These are phyloP conservation scores for Fusarium subtropicale DNA, from an alignment of 2,329 filamentous ascomycete genomes.

Conservation along the genomic window DNA sequence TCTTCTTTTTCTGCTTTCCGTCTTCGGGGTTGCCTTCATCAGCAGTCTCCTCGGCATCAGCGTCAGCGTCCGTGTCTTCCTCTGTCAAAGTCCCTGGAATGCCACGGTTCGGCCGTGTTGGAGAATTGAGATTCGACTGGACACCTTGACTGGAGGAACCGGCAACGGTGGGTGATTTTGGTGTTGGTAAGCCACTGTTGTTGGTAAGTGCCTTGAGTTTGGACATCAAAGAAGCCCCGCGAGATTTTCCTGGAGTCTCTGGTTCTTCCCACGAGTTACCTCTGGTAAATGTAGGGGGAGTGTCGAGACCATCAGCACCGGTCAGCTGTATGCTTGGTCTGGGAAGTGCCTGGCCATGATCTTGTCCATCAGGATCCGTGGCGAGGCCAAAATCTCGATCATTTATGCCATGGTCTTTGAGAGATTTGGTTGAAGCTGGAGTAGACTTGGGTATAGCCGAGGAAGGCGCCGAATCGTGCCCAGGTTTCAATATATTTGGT, in stretches of 20 bases:
- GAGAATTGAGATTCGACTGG: constrained; percentile 61
- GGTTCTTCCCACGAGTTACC: constrained; percentile 75
- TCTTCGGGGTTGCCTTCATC: constrained; percentile 71
- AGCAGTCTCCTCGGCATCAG: constrained; percentile 87
- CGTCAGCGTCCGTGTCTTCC: constrained; percentile 61
- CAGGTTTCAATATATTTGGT: constrained; percentile 12
- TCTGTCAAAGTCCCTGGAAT: constrained; percentile 67
- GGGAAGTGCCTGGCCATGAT: constrained; percentile 32
- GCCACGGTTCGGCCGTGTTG: constrained; percentile 60
- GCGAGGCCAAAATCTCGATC: constrained; percentile 38
- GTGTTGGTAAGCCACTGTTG: constrained; percentile 60
- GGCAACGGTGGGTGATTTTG: constrained; percentile 53
- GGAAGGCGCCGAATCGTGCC: constrained; percentile 26
- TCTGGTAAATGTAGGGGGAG: constrained; percentile 64
- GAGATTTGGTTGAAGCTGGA: constrained; percentile 40
- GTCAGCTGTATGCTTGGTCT: constrained; percentile 81
- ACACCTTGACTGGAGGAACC: constrained; percentile 51
- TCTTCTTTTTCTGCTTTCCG: constrained; percentile 61
- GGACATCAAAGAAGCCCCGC: constrained; percentile 76
- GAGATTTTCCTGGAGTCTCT: constrained; percentile 69
- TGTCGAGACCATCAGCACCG: constrained; percentile 64
- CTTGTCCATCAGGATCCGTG: constrained; percentile 28
- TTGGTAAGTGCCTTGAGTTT: constrained; percentile 80
- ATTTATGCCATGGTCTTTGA: constrained; percentile 37
- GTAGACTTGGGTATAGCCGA: constrained; percentile 38